These are phyloP conservation scores for Elongisporangium anandrum DNA, from an alignment of 352 stramenopile species.

Conservation along the genomic window DNA sequence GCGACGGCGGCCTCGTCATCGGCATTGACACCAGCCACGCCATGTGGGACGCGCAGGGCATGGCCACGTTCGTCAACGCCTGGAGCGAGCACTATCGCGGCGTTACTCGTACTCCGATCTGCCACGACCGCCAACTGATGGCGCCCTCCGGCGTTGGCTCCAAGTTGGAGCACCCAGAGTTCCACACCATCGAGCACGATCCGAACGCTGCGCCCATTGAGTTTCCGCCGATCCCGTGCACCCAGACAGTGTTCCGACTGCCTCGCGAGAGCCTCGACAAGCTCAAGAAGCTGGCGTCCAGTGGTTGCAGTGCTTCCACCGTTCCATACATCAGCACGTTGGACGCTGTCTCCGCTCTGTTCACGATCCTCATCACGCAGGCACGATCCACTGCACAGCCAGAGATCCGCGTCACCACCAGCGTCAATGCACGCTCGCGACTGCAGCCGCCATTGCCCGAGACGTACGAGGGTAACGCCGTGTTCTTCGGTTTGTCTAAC, in stretches of 20 bases:
- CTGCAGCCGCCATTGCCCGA: conserved; percentile 32
- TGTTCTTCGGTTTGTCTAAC: conserved; percentile 44
- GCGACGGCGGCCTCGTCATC: conserved; percentile 42
- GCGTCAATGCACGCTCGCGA: conserved; percentile 40
- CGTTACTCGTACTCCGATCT: conserved; percentile 13
- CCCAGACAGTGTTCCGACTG: conserved; percentile 45
- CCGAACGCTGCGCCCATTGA: background rate
- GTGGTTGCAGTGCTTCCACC: background rate
- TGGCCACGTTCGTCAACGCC: conserved; percentile 61
- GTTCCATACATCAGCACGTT: conserved; percentile 41
- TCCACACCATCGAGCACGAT: conserved; percentile 11
- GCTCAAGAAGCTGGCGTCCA: conserved; percentile 29
- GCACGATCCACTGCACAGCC: conserved; percentile 30
- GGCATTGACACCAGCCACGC: conserved; percentile 38
- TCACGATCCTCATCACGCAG: conserved; percentile 42
- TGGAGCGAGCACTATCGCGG: conserved; percentile 52
- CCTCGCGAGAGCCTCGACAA: conserved; percentile 29
- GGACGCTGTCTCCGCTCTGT: conserved; percentile 46
- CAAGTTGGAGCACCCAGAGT: conserved; percentile 37
- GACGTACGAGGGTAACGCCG: conserved; percentile 47
- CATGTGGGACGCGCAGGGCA: conserved; percentile 40
- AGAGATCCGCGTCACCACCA: conserved; percentile 40
- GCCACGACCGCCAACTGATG: conserved; percentile 38
- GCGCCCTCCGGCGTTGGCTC: conserved; percentile 10
- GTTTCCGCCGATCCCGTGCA: conserved; percentile 13